Evolutionary conservation across 2,329 filamentous ascomycete species (phyloP).

Genomic region (Fusarium fracticaudum): DNA sequence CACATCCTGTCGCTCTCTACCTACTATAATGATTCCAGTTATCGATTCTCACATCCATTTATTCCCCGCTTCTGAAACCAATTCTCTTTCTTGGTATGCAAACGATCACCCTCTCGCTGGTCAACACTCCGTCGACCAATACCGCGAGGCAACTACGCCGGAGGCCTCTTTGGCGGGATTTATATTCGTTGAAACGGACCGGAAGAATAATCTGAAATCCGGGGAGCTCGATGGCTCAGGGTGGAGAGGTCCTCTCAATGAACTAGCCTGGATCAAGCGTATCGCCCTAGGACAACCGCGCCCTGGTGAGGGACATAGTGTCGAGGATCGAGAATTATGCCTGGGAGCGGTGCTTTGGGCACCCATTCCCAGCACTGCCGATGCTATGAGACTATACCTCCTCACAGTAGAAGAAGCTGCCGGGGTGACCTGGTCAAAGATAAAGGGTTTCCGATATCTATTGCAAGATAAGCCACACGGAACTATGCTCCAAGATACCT

Average conservation of each 20-base stretch:
- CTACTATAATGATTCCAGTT: not conserved
- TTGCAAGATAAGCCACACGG: not conserved
- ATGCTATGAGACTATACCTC: not conserved
- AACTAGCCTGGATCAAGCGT: not conserved
- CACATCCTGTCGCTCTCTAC: rapidly evolving
- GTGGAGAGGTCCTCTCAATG: not conserved
- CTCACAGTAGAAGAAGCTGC: not conserved
- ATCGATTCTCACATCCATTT: not conserved
- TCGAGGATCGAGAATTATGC: not conserved
- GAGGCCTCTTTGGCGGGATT: not conserved
- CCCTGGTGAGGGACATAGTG: not conserved
- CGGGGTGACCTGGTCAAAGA: not conserved
- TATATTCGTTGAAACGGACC: not conserved
- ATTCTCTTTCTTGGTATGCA: not conserved
- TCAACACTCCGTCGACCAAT: not conserved
- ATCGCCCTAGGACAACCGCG: not conserved
- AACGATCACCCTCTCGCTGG: not conserved
- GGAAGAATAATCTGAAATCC: not conserved
- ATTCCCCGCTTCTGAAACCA: not conserved
- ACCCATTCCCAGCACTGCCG: not conserved
- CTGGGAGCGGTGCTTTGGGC: not conserved
- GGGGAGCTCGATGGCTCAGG: not conserved
- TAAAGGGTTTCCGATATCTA: not conserved
- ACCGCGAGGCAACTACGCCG: rapidly evolving
- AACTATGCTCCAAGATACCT: not conserved